Base-by-base conservation (phyloP, 1,139 yeast species). In the Saccharomyces hybrid region DNA sequence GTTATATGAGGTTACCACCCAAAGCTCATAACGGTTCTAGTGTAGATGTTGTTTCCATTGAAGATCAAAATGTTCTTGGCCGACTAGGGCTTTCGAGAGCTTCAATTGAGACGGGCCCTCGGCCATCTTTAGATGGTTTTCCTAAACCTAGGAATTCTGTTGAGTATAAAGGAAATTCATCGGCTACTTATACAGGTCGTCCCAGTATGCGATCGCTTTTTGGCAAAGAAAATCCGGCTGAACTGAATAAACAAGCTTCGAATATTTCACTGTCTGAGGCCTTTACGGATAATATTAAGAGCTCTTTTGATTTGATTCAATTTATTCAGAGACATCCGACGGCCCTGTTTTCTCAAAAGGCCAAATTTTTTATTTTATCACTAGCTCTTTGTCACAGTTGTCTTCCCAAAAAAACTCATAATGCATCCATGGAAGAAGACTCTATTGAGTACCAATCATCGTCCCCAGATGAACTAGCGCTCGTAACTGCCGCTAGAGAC, bases 391-490 rank as follows among this genome's bases (percentile, higher is more conserved):
- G 99, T 65, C 96, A 91, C 64, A 80, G 95, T 0, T 93, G 98
- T 68, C 73, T 89, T 49, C 98, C 99, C 0, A 83, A 84, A 66
- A 73, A 61, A 61, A 57, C 55, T 2, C 61, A 56, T 46, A 59
- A 70, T 14, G 72, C 70, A 1, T 74, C 71, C 9, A 41, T 38
- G 7, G 85, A 79, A 50, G 80, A 74, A 26, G 73, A 74, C 47
- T 34, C 59, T 13, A 79, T 90, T 23, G 82, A 80, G 50, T 95
- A 91, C 64, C 97, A 90, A 67, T 89, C 98, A 0, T 84, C 98
- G 0, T 91, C 98, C 0, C 99, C 99, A 0, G 99, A 93, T 73
- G 99, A 93, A 68, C 71, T 91, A 53, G 99, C 99, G 0, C 75
- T 93, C 46, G 93, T 93, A 2, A 83, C 86, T 55, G 99, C 98